Evolutionary conservation across 768 basidiomycete species (phyloP).

Genomic region (Xanthoconium stramineum): DNA sequence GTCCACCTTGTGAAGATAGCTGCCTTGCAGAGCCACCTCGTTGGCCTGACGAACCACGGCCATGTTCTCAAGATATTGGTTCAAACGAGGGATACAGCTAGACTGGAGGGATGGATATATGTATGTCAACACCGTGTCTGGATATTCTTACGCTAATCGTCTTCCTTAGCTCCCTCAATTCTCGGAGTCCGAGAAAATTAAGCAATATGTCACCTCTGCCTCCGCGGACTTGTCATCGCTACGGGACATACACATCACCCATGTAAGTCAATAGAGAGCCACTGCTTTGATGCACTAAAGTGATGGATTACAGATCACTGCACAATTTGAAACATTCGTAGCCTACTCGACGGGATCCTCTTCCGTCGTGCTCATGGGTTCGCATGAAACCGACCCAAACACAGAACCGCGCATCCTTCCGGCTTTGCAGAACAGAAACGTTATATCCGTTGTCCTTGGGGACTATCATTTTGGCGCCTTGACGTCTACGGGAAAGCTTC

Average conservation of each 20-base stretch:
- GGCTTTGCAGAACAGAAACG: constrained; percentile 66
- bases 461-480: constrained; percentile 92
- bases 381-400: constrained; percentile 40
- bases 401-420: constrained; percentile 62
- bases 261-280: constrained; percentile 49
- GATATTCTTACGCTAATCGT: background rate
- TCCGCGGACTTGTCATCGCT: constrained; percentile 37
- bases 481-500: constrained; percentile 68
- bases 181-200: constrained; percentile 57
- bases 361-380: constrained; percentile 75
- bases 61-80: constrained; percentile 69
- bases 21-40: constrained; percentile 64
- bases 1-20: constrained; percentile 75
- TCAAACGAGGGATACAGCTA: constrained; percentile 36
- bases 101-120: constrained; percentile 63
- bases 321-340: constrained; percentile 77
- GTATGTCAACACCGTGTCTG: constrained; percentile 40
- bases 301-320: constrained; percentile 60
- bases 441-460: constrained; percentile 87
- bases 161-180: constrained; percentile 63
- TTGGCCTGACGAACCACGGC: constrained; percentile 78
- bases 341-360: constrained; percentile 71
- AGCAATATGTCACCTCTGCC: constrained; percentile 43
- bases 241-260: constrained; percentile 62
- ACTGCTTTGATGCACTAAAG: background rate